A percentile compares a stretch with the other conserved stretches of the same genome.
These are phyloP conservation scores for Rhodotorula sp. DNA, from an alignment of 1,284 basidiomycete genomes.

Conservation along the genomic window DNA sequence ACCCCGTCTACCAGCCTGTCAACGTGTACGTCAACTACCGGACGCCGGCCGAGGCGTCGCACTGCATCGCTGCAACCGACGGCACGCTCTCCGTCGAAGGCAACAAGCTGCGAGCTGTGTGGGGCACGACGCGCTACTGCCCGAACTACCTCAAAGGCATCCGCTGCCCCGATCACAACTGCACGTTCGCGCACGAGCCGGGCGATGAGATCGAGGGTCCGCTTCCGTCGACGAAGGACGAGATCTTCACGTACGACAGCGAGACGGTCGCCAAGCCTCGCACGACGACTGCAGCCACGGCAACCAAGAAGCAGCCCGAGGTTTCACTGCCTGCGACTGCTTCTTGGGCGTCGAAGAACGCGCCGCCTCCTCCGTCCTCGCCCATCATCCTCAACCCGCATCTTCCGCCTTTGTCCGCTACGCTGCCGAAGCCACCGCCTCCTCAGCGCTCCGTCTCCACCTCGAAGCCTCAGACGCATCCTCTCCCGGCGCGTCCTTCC, in stretches of 20 bases:
- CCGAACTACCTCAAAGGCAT: constrained; percentile 88
- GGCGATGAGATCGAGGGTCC: constrained; percentile 92
- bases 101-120: constrained; percentile 85
- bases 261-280: constrained; percentile 22
- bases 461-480: constrained; percentile 29
- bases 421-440: constrained; percentile 28
- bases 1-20: constrained; percentile 66
- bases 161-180: constrained; percentile 82
- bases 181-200: constrained; percentile 96
- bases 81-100: constrained; percentile 75
- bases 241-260: constrained; percentile 58
- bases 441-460: constrained; percentile 21
- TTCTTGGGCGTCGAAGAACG: constrained; percentile 43
- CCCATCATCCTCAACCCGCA: constrained; percentile 38
- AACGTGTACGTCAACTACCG: constrained; percentile 97
- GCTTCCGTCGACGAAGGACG: constrained; percentile 71
- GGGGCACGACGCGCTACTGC: constrained; percentile 98
- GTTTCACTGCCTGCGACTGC: constrained; percentile 42
- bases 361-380: constrained; percentile 22
- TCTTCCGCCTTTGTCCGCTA: constrained; percentile 38
- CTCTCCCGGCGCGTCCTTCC: constrained; percentile 28
- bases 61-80: constrained; percentile 90
- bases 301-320: constrained; percentile 23
- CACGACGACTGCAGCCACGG: constrained; percentile 1
- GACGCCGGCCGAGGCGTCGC: constrained; percentile 89